A percentile compares a stretch with the other conserved stretches of the same genome.
phyloP scores from a whole-genome alignment of 495 filamentous ascomycete species.

The Talaromyces ruber region DNA sequence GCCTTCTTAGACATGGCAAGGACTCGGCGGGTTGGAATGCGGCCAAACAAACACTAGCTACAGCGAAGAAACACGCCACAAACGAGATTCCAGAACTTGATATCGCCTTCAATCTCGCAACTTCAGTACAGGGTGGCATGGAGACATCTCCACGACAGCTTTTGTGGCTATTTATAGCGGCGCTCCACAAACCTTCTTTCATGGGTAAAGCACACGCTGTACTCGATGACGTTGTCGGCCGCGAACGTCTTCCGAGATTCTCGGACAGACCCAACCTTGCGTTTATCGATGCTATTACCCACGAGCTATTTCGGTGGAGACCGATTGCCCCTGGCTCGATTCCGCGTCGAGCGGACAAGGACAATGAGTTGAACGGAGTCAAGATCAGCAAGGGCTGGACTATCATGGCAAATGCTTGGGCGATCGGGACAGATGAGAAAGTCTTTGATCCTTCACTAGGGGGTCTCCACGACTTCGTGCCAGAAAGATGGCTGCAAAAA shows the following conservation, averaged over 20 bases:
- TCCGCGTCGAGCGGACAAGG: constrained; percentile 41
- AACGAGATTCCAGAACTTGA: background rate
- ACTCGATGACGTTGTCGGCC: constrained; percentile 26
- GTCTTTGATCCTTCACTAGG: background rate
- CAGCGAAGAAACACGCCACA: background rate
- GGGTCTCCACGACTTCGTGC: background rate
- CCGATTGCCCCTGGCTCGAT: constrained; percentile 26
- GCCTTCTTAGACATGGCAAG: background rate
- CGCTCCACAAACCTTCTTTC: constrained; percentile 2
- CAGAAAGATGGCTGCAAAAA: background rate
- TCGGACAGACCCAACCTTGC: constrained; percentile 17
- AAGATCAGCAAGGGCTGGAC: constrained; percentile 43
- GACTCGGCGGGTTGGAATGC: background rate
- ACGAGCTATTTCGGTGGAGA: constrained; percentile 30
- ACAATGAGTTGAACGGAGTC: constrained; percentile 41
- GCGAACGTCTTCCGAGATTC: constrained; percentile 18
- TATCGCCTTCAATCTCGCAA: constrained; percentile 9
- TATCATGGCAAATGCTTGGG: constrained; percentile 48
- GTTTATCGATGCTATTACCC: constrained; percentile 22
- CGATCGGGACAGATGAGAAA: constrained; percentile 10
- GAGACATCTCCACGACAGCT: constrained; percentile 23
- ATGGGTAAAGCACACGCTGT: constrained; percentile 17
- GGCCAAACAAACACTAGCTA: background rate
- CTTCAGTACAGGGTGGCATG: constrained; percentile 22
- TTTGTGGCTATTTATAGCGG: constrained; percentile 22